Evolutionary conservation across 1,284 basidiomycete species (phyloP), one percentile per base, ranked within the genome.

Genomic region (Trichosporon inkin): DNA sequence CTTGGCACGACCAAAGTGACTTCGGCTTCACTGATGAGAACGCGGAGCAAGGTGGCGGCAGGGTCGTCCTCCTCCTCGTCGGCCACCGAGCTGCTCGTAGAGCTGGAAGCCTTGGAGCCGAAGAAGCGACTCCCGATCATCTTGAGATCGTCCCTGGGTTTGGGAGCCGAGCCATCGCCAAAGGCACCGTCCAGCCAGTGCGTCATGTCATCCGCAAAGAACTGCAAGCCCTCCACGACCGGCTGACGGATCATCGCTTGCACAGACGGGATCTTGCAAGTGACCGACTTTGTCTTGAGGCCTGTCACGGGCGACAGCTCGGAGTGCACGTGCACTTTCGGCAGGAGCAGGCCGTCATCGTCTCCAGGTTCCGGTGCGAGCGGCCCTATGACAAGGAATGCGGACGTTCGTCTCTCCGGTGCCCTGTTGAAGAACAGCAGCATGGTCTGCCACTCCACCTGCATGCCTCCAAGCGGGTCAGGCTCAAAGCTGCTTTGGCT

Each of bases 121-220:
- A 93, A 92, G 76, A 86, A 93, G 35, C 86, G 84, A 70, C 90
- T 92, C 16, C 90, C 91, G 61, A 92, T 88, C 62, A 93, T 77
- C 72, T 86, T 90, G 5, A 86, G 77, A 64, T 88, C 83, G 58
- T 81, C 81, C 60, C 84, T 83, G 4, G 63, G 77, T 70, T 62
- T 78, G 67, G 70, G 68, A 0, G 67, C 71, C 59, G 66, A 70
- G n/a, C 72, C 73, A 53, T 76, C 72, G 0, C 71, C 68, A 56
- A 77, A 75, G 0, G 75, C 71, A 0, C 71, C 72, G 44, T 80
- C 88, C 2, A 86, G 70, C 62, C 88, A 82, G 70, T 89, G 89
- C 6, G 85, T 81, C 20, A 87, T 74, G 71, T 94, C 92, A 71
- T 97, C 93, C 8, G 86, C 86, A 82, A 89, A 90, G 67, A 87